Base-by-base conservation (phyloP, 495 filamentous ascomycete species). In the Massariosphaeria phaeospora region DNA sequence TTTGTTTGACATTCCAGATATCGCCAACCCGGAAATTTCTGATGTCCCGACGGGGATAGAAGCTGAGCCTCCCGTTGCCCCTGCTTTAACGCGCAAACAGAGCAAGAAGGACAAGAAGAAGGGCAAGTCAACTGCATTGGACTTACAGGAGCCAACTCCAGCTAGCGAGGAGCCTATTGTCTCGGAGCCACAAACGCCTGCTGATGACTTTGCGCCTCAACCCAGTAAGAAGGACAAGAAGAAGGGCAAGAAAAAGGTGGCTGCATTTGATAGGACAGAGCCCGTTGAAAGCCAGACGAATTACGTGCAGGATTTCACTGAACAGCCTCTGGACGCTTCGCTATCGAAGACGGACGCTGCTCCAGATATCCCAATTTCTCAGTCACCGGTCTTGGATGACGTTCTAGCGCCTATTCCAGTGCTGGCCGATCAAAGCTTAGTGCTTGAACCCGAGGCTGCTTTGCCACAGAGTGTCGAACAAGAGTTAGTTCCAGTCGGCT, bases 101-200 rank as follows among this genome's bases (percentile, higher is more conserved):
- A 59, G 55, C 41, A 52, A 58, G 47, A 58, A 57, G 36, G 53
- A 43, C 35, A 55, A 57, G 25, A 57, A 57, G 54, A 71, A 69
- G 40, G 58, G 51, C 33, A 69, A 69, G n/a, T 20, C 26, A 13
- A 25, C 34, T n/a, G 23, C 31, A 2, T 24, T 18, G 11, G 33
- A 50, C n/a, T 25, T n/a, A 18, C 26, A 20, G 8, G 47, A 43
- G 35, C 10, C 48, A 1, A n/a, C 52, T 30, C 31, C 52, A 8
- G 25, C 31, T 55, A 11, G 8, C 20, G 33, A 41, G 25, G 40
- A 44, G 23, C 17, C 50, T 1, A 18, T 15, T 35, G 1, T 35
- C 17, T 23, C 29, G 17, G 52, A 56, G 23, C 24, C 25, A 10
- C 31, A 27, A 13, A 21, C 27, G 2, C 2, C 17, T 11, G 36